Base-by-base conservation (phyloP, 768 basidiomycete genomes). In the Leucocoprinus sp. region DNA sequence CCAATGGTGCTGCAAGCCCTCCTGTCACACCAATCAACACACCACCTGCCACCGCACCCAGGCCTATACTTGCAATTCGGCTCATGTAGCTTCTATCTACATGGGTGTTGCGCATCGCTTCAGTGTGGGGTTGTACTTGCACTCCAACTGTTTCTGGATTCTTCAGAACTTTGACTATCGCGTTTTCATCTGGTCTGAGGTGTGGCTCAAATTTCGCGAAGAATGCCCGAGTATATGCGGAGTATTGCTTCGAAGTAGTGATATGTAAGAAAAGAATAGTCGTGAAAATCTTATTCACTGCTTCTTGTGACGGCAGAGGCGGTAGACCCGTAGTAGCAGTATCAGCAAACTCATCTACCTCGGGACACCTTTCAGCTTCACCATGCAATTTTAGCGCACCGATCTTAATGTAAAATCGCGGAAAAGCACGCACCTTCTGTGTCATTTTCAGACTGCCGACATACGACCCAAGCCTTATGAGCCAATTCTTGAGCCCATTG, bases 1-100 rank as follows among this genome's bases (percentile, higher is more conserved):
- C 71, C 0, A 79, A 52, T 11, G 76, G 77, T 8, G 77, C 77
- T 2, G 75, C 77, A 8, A 78, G 64, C 12, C 78, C 76, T 37
- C 76, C 78, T n/a, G 76, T 76, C 18, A 78, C 65, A 3, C 76
- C 78, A 11, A 78, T 58, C 24, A 78, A 60, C 17, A 76, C 65
- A 11, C 76, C 77, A 11, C 76, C 77, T 3, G 72, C 76, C 11
- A 78, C 60, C 19, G 76, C 75, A 12, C 71, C 74, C 15, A 74
- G 52, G 2, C 74, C 74, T 27, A 76, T 63, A 21, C 76, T 75
- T n/a, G 67, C 62, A 45, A 62, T 63, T 23, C 76, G 64, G 48
- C 72, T 53, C 2, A 64, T 60, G 53, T 62, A 66, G 14, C 67
- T 64, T 27, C 59, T 57, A 38, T 63, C 58, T 2, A 74, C 74